phyloP scores from a whole-genome alignment of 2,329 filamentous ascomycete genomes.

The Aspergillus amoenus region DNA sequence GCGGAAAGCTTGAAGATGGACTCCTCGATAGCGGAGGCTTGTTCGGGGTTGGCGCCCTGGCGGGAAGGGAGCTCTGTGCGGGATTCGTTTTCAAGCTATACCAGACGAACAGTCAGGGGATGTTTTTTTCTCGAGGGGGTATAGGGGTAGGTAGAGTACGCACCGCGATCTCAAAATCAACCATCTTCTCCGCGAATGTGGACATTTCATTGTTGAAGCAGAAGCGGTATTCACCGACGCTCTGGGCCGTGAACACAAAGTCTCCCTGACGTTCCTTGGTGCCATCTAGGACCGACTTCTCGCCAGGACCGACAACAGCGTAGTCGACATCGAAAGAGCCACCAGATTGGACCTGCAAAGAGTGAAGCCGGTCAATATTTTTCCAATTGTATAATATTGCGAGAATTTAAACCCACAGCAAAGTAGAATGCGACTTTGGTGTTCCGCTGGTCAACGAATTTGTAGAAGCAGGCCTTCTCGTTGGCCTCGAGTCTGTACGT shows the following conservation, averaged over 20 bases:
- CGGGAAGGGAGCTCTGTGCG: conserved; percentile 82
- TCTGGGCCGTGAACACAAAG: conserved; percentile 93
- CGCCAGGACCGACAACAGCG: conserved; percentile 75
- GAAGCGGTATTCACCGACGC: conserved; percentile 87
- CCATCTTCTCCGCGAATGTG: conserved; percentile 94
- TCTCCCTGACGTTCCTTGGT: conserved; percentile 93
- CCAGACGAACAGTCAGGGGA: neutral
- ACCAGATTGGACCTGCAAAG: conserved; percentile 83
- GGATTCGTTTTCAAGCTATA: conserved; percentile 83
- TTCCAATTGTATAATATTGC: neutral
- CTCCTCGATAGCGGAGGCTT: conserved; percentile 85
- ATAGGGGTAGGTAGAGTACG: conserved; percentile 32
- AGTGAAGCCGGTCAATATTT: neutral
- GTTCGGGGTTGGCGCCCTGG: conserved; percentile 83
- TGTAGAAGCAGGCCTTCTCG: conserved; percentile 96
- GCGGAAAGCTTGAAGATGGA: conserved; percentile 92
- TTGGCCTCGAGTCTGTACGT: conserved; percentile 89
- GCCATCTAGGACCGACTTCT: conserved; percentile 79
- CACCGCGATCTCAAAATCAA: conserved; percentile 96
- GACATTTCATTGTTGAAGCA: conserved; percentile 99
- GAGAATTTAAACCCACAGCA: conserved; percentile 63
- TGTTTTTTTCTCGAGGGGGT: neutral
- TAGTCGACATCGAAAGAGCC: conserved; percentile 98
- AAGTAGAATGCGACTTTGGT: conserved; percentile 98
- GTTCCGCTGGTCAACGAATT: conserved; percentile 71